A percentile compares a stretch with the other conserved stretches of the same genome.
Conservation (phyloP, 1,284 basidiomycete genomes). For the Sparassis latifolia region DNA sequence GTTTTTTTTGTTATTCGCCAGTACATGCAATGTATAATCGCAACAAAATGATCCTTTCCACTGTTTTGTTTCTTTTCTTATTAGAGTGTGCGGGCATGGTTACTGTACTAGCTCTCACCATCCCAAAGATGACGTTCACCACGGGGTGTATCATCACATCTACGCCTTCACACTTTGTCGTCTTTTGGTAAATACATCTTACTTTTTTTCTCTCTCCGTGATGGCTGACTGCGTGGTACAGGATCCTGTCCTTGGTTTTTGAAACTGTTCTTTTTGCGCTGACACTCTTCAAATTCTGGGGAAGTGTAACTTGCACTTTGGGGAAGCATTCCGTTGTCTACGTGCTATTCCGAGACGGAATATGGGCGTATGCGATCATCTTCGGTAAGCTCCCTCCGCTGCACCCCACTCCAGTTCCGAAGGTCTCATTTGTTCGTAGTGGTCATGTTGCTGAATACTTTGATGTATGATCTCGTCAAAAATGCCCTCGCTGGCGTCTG, state of each 20-base stretch:
- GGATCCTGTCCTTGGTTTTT: conserved; percentile 11
- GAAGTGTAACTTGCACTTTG: conserved; percentile 1
- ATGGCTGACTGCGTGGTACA: neutral
- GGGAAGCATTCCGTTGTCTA: conserved; percentile 6
- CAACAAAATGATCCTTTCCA: conserved; percentile 4
- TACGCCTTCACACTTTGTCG: conserved; percentile 7
- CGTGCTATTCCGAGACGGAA: conserved; percentile 15
- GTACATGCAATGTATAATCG: conserved; percentile 16
- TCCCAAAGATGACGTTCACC: conserved; percentile 9
- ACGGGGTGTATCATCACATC: conserved; percentile 8
- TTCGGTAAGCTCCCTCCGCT: conserved; percentile 10
- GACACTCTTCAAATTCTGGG: conserved; percentile 8
- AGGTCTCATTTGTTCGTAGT: neutral
- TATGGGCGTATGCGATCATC: conserved; percentile 15
- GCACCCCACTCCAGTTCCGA: neutral
- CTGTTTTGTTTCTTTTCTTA: conserved; percentile 8
- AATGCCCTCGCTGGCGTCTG: conserved; percentile 1
- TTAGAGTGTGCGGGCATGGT: conserved; percentile 11
- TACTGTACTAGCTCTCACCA: conserved; percentile 7
- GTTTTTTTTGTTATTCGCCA: neutral
- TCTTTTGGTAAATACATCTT: conserved; percentile 7
- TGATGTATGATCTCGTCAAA: conserved; percentile 3
- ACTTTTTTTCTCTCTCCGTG: neutral
- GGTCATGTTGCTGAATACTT: conserved; percentile 3
- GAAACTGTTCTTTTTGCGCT: conserved; percentile 10